A percentile compares a stretch with the other conserved stretches of the same genome.
Evolutionary conservation across 2,329 filamentous ascomycete species (phyloP).

Genomic region (Scedosporium minutisporum): DNA sequence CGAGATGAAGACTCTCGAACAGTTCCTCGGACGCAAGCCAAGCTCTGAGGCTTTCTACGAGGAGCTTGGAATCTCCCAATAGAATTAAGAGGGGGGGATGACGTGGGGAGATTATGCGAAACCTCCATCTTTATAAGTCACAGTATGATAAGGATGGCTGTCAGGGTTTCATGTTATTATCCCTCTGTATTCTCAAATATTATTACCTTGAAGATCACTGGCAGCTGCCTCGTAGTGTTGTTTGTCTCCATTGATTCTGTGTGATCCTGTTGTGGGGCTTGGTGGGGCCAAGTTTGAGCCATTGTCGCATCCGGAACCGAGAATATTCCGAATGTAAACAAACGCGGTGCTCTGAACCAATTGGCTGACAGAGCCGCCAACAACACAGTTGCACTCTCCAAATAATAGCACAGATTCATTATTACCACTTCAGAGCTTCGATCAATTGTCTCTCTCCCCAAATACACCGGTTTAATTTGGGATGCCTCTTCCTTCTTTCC

Average conservation of each 20-base stretch:
- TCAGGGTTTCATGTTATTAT: too few species aligned
- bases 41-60: slow-evolving; percentile 72
- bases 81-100: background rate
- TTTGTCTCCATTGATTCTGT: background rate
- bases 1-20: slow-evolving; percentile 70
- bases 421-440: background rate
- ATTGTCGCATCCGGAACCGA: background rate
- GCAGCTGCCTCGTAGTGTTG: too few species aligned
- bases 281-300: background rate
- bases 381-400: background rate
- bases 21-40: slow-evolving; percentile 69
- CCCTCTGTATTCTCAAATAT: too few species aligned
- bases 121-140: background rate
- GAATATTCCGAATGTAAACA: slow-evolving; percentile 19
- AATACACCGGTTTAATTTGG: too few species aligned
- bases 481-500: too few species aligned
- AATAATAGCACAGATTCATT: slow-evolving; percentile 5
- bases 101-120: background rate
- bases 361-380: background rate
- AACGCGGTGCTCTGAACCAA: slow-evolving; percentile 16
- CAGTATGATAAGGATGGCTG: background rate
- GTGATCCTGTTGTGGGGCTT: background rate
- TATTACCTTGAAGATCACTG: too few species aligned
- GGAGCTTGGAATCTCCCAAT: slow-evolving; percentile 50
- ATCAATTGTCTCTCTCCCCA: too few species aligned